Evolutionary conservation across 192 early-diverging fungal species (phyloP).

Genomic region (Pilobolus umbonatus): DNA sequence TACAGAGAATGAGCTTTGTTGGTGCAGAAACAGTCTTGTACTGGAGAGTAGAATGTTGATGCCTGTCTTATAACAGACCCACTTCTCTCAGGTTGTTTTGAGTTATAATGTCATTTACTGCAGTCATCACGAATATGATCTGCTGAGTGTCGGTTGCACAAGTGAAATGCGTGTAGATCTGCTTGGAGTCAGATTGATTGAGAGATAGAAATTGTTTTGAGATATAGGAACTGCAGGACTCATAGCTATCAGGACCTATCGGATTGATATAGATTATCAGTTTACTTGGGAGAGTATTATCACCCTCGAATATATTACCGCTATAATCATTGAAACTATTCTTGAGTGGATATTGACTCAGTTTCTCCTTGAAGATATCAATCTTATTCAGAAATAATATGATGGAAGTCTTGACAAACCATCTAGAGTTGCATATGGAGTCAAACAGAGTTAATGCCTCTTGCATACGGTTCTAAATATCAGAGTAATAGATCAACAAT

Average conservation of each 20-base stretch:
- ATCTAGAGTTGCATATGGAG: conserved; percentile 95
- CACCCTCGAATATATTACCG: conserved; percentile 40
- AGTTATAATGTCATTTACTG: conserved; percentile 88
- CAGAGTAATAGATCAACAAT: not conserved
- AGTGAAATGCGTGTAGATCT: conserved; percentile 86
- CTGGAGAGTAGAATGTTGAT: no score
- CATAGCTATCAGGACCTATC: conserved; percentile 52
- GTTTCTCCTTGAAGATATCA: conserved; percentile 93
- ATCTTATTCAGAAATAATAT: conserved; percentile 99
- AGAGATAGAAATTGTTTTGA: conserved; percentile 75
- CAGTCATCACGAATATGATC: conserved; percentile 89
- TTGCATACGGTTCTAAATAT: conserved; percentile 84
- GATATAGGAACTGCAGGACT: conserved; percentile 72
- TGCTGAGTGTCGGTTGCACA: conserved; percentile 84
- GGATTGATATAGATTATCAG: not conserved
- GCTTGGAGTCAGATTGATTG: conserved; percentile 74
- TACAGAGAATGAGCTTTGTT: no score
- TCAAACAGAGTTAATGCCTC: conserved; percentile 96
- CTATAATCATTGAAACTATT: conserved; percentile 89
- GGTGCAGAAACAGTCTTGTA: no score
- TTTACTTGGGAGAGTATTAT: not conserved
- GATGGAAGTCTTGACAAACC: conserved; percentile 97
- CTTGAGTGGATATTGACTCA: conserved; percentile 73
- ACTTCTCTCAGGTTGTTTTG: conserved; percentile 77
- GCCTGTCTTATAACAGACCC: conserved; percentile 74